A percentile compares a stretch with the other conserved stretches of the same genome.
Evolutionary conservation across 177 flowering plant species (phyloP).

Genomic region (Telopea speciosissima): DNA sequence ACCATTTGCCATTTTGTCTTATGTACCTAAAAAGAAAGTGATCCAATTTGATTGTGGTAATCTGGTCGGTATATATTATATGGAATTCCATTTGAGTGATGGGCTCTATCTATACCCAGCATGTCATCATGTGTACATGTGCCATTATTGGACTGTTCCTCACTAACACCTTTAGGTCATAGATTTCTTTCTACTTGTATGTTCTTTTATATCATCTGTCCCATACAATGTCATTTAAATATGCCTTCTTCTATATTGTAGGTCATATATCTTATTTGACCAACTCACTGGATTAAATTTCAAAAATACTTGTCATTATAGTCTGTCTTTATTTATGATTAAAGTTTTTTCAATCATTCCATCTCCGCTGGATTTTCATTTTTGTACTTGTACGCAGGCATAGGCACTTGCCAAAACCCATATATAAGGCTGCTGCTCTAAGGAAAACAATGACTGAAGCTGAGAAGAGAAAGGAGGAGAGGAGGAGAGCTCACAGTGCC

Average conservation of each 20-base stretch:
- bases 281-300: not conserved
- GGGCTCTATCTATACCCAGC: not conserved
- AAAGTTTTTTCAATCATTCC: not conserved
- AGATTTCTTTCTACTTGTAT: not conserved
- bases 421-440: constrained; percentile 57
- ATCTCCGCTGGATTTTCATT: not conserved
- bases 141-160: not conserved
- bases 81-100: not conserved
- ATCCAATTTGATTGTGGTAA: not conserved
- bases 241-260: no score
- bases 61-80: not conserved
- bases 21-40: not conserved
- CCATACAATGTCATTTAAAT: no score
- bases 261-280: not conserved
- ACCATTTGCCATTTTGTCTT: not conserved
- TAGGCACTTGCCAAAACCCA: constrained; percentile 78
- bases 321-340: not conserved
- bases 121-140: not conserved
- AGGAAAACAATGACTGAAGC: constrained; percentile 51
- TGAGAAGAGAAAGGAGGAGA: constrained; percentile 57
- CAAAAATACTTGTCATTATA: not conserved
- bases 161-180: not conserved
- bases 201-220: not conserved
- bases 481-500: constrained; percentile 81
- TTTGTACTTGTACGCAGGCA: constrained; percentile 48